Percentiles rank a stretch among this genome's conserved stretches.
Evolutionary conservation across 495 filamentous ascomycete genomes (phyloP).

Genomic region (Annulohypoxylon stygium): DNA sequence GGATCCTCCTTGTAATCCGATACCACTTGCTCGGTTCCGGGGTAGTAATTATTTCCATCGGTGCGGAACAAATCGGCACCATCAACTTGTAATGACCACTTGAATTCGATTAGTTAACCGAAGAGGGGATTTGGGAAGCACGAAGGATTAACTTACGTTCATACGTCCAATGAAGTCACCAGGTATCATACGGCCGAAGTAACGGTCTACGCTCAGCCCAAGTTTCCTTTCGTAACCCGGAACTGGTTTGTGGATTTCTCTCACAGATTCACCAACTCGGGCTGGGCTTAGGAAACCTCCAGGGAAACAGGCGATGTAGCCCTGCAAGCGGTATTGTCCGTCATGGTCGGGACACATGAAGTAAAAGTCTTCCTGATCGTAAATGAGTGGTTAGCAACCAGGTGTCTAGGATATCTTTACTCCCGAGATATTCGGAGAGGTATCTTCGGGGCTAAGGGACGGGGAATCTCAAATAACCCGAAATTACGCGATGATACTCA

Average conservation of each 20-base stretch:
- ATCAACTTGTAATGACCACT: slow-evolving; percentile 44
- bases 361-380: slow-evolving; percentile 28
- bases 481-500: background rate
- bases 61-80: slow-evolving; percentile 40
- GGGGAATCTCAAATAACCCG: too few species aligned
- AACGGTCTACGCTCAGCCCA: slow-evolving; percentile 75
- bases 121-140: background rate
- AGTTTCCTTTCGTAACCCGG: slow-evolving; percentile 73
- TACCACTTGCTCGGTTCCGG: slow-evolving; percentile 23
- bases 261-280: slow-evolving; percentile 37
- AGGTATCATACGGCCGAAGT: slow-evolving; percentile 67
- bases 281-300: slow-evolving; percentile 43
- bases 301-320: slow-evolving; percentile 45
- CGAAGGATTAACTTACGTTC: slow-evolving; percentile 54
- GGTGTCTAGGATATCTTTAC: background rate
- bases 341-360: slow-evolving; percentile 42
- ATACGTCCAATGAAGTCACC: slow-evolving; percentile 64
- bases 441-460: background rate
- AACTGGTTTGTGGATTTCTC: slow-evolving; percentile 72
- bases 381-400: background rate
- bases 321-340: slow-evolving; percentile 37
- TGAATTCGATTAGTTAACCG: slow-evolving; percentile 5
- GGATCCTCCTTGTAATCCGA: slow-evolving; percentile 27
- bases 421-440: background rate
- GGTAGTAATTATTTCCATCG: slow-evolving; percentile 42